These are phyloP conservation scores for Primulina huaijiensis DNA, from an alignment of 257 asterid genomes.

Conservation along the genomic window DNA sequence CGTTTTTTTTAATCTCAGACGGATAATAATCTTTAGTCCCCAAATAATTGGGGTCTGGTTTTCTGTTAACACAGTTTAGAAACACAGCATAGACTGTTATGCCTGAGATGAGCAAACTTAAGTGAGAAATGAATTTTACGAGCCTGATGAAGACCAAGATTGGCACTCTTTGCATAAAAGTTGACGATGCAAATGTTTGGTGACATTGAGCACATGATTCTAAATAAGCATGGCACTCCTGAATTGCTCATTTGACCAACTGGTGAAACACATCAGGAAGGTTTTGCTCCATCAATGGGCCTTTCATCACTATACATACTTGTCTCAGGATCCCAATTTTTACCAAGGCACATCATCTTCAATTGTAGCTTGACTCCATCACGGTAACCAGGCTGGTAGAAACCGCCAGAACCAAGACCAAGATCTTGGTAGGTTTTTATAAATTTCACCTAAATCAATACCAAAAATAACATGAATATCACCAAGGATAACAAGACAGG, in stretches of 20 bases:
- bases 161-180: slow-evolving; percentile 58
- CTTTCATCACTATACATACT: slow-evolving; percentile 45
- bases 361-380: slow-evolving; percentile 60
- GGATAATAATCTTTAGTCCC: background rate
- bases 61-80: background rate
- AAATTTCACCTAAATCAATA: slow-evolving; percentile 49
- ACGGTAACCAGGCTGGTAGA: slow-evolving; percentile 67
- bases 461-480: background rate
- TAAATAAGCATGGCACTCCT: slow-evolving; percentile 41
- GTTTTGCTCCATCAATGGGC: slow-evolving; percentile 55
- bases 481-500: background rate
- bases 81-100: background rate
- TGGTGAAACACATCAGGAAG: slow-evolving; percentile 51
- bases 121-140: background rate
- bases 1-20: background rate
- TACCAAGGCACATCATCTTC: slow-evolving; percentile 93
- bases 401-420: slow-evolving; percentile 71
- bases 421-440: slow-evolving; percentile 51
- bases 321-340: slow-evolving; percentile 72
- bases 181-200: slow-evolving; percentile 76
- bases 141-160: slow-evolving; percentile 87
- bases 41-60: background rate
- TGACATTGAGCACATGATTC: slow-evolving; percentile 40
- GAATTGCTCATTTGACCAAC: slow-evolving; percentile 51
- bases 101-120: background rate